Evolutionary conservation across 495 filamentous ascomycete species (phyloP), one percentile per base, ranked within the genome.

Genomic region (Trichoderma reesei): DNA sequence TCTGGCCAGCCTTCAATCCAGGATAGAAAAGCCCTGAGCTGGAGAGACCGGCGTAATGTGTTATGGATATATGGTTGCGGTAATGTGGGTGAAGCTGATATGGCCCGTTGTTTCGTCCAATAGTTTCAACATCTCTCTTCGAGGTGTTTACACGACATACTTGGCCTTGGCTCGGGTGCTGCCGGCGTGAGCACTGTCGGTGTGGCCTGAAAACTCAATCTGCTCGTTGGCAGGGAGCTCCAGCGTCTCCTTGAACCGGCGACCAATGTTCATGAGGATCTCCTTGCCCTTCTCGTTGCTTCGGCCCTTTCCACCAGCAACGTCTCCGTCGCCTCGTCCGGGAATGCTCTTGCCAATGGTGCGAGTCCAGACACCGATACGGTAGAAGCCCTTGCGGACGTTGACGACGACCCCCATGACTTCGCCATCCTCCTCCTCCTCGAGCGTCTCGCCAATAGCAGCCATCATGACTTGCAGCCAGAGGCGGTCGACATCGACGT

Each of bases 371-470:
- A 83, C 80, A 64, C 92, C 92, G 66, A 99, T 87, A 75, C 94
- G 90, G 83, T 89, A 99, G 84, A 98, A 97, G 39, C 88, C 93
- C 80, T 96, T 97, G 72, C 94, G 89, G 54, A 98, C 94, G 75
- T 98, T 99, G 78, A 98, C 93, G 37, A 99, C 94, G 26, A 98
- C 95, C 66, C 94, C 94, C 94, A 98, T 98, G 71, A 99, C 90
- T 76, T 99, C 94, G 67, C 89, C 90, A 70, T 96, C 94, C 65
- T 95, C 90, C 67, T 88, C 87, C n/a, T 85, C 80, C 81, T 99
- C 94, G 65, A 99, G 89, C 6, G 92, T 98, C 84, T 99, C 94
- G 69, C 94, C 94, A 68, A 99, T 98, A 31, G 92, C 94, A 36
- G 91, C 86, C 48, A 99, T 85, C 86, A 98, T 96, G 46, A 93